Percentiles rank a stretch among this genome's conserved stretches.
Evolutionary conservation across 352 stramenopile species (phyloP).

Genomic region (Globisporangium viniferum): DNA sequence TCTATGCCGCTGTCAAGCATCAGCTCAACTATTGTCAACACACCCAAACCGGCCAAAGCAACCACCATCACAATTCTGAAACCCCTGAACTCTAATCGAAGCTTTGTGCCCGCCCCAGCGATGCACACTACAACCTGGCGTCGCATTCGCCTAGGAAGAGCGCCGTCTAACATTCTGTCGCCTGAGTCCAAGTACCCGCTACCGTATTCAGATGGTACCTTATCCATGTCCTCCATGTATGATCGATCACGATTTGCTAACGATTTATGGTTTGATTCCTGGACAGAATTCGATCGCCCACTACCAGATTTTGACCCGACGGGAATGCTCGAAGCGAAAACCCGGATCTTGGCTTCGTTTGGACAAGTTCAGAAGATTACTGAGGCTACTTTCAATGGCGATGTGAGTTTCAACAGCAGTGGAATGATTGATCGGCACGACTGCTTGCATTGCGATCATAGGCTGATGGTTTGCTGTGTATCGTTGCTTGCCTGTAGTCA

Average conservation of each 20-base stretch:
- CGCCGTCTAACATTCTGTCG: slow-evolving; percentile 27
- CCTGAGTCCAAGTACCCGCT: slow-evolving; percentile 5
- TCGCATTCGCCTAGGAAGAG: slow-evolving; percentile 17
- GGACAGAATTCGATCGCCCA: slow-evolving; percentile 34
- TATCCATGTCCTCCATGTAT: neutral
- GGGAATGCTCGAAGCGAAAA: slow-evolving; percentile 23
- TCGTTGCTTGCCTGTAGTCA: neutral
- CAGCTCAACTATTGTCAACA: slow-evolving; percentile 5
- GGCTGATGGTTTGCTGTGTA: neutral
- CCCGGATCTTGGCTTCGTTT: slow-evolving; percentile 28
- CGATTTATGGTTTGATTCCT: neutral
- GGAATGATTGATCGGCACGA: neutral
- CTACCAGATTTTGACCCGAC: slow-evolving; percentile 38
- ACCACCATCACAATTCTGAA: neutral
- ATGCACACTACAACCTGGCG: slow-evolving; percentile 28
- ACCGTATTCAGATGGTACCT: slow-evolving; percentile 15
- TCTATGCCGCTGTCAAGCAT: slow-evolving; percentile 4
- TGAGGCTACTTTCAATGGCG: slow-evolving; percentile 32
- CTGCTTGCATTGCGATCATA: neutral
- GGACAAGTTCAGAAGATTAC: slow-evolving; percentile 23
- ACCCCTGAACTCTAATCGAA: slow-evolving; percentile 2
- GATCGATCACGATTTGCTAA: neutral
- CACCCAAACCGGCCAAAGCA: neutral
- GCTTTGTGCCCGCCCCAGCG: slow-evolving; percentile 10
- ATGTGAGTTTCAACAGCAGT: slow-evolving; percentile 17